Evolutionary conservation across 495 filamentous ascomycete genomes (phyloP).

Genomic region (Neohortaea acidophila): DNA sequence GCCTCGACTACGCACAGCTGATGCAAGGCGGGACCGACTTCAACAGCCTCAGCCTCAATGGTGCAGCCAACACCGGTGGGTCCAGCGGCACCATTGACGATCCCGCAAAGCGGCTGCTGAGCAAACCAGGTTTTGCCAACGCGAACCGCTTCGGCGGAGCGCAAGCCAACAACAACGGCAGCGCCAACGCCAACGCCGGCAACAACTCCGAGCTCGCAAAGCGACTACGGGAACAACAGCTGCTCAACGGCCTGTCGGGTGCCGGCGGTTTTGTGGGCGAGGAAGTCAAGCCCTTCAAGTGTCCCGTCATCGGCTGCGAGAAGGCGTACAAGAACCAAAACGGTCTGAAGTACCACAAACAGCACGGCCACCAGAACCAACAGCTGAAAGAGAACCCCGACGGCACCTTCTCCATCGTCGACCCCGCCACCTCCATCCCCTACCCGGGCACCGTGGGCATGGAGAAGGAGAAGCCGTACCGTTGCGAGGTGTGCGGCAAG

Average conservation of each 20-base stretch:
- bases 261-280: slow-evolving; percentile 24
- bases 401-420: slow-evolving; percentile 94
- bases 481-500: slow-evolving; percentile 92
- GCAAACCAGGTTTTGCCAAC: slow-evolving; percentile 57
- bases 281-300: slow-evolving; percentile 91
- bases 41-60: slow-evolving; percentile 16
- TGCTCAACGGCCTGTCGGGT: slow-evolving; percentile 39
- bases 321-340: slow-evolving; percentile 99
- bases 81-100: slow-evolving; percentile 73
- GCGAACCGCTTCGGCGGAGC: too few species aligned
- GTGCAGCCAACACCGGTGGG: slow-evolving; percentile 28
- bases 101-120: slow-evolving; percentile 84
- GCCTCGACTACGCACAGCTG: slow-evolving; percentile 13
- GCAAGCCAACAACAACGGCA: too few species aligned
- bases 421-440: slow-evolving; percentile 82
- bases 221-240: slow-evolving; percentile 57
- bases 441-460: slow-evolving; percentile 94
- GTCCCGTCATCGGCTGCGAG: slow-evolving; percentile 95
- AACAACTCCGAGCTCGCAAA: slow-evolving; percentile 60
- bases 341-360: slow-evolving; percentile 76
- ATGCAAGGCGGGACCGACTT: slow-evolving; percentile 17
- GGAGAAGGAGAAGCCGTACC: slow-evolving; percentile 99
- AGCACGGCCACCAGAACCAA: slow-evolving; percentile 94
- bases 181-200: slow-evolving; percentile 52
- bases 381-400: slow-evolving; percentile 89